Evolutionary conservation across 2,329 filamentous ascomycete genomes (phyloP).

Genomic region (Alternaria brassicae): DNA sequence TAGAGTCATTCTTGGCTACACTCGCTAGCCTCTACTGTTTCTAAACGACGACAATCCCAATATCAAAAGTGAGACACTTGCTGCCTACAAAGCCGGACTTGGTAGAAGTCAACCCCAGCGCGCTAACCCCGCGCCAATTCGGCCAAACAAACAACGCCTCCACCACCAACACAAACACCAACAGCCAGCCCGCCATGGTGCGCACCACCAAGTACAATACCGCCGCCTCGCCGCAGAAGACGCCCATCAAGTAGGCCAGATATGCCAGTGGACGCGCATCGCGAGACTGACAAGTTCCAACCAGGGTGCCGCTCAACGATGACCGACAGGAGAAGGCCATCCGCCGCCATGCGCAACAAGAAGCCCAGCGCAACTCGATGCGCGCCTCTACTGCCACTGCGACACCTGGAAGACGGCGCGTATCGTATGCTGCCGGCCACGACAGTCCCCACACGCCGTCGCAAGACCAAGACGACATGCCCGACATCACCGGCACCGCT

Average conservation of each 20-base stretch:
- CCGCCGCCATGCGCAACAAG: slow-evolving; percentile 85
- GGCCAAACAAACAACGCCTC: too few species aligned
- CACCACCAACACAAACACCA: too few species aligned
- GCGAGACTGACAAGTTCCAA: slow-evolving; percentile 1
- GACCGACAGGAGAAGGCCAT: slow-evolving; percentile 91
- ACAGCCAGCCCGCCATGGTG: slow-evolving; percentile 58
- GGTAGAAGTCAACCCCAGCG: too few species aligned
- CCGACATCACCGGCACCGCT: slow-evolving; percentile 70
- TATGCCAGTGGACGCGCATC: not conserved
- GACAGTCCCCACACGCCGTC: slow-evolving; percentile 60
- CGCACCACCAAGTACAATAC: slow-evolving; percentile 58
- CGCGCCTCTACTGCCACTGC: slow-evolving; percentile 73
- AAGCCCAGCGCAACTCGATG: slow-evolving; percentile 90
- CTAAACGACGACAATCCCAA: too few species aligned
- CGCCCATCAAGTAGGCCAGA: slow-evolving; percentile 36
- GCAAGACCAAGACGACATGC: slow-evolving; percentile 60
- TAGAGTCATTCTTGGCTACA: too few species aligned
- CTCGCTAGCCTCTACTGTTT: too few species aligned
- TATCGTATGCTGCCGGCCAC: slow-evolving; percentile 60
- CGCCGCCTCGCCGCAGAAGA: slow-evolving; percentile 59
- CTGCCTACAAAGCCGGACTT: too few species aligned
- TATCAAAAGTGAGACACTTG: too few species aligned
- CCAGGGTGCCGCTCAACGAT: slow-evolving; percentile 93
- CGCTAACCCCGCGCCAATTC: too few species aligned
- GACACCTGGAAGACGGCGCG: slow-evolving; percentile 72